Evolutionary conservation across 1,139 yeast genomes (phyloP).

Genomic region (Blastobotrys apis): DNA sequence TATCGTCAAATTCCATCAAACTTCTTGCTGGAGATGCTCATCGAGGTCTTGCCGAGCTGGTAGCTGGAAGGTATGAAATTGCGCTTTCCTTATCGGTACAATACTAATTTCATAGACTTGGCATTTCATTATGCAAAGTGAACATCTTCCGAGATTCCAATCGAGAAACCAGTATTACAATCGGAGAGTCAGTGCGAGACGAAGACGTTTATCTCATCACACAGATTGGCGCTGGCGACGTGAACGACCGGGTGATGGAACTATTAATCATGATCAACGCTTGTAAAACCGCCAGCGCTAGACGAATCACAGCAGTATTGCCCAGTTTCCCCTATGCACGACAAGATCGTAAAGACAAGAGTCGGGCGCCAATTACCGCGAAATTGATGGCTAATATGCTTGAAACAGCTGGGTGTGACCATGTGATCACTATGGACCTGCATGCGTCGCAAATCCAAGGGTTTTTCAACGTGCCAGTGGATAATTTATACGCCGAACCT

Average conservation of each 20-base stretch:
- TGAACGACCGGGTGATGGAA: conserved; percentile 86
- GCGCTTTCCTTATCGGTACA: neutral
- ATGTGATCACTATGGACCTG: conserved; percentile 94
- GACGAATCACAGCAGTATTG: conserved; percentile 89
- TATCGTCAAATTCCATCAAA: conserved; percentile 69
- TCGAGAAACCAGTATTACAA: conserved; percentile 86
- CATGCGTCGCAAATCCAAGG: conserved; percentile 99
- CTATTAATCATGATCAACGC: conserved; percentile 89
- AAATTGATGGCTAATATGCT: conserved; percentile 93
- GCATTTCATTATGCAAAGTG: conserved; percentile 41
- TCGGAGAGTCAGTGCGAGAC: conserved; percentile 94
- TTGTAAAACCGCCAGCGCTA: conserved; percentile 91
- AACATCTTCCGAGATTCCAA: conserved; percentile 46
- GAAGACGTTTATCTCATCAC: conserved; percentile 85
- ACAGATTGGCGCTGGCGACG: conserved; percentile 87
- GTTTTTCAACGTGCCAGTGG: conserved; percentile 93
- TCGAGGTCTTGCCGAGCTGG: conserved; percentile 81
- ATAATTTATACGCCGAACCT: conserved; percentile 94
- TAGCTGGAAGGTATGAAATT: conserved; percentile 46
- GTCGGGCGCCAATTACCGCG: conserved; percentile 96
- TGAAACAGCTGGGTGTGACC: conserved; percentile 94
- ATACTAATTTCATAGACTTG: conserved; percentile 23
- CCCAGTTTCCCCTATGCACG: conserved; percentile 97
- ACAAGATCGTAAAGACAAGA: conserved; percentile 94
- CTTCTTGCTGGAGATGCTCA: conserved; percentile 86